These are phyloP conservation scores for Stephania japonica DNA, from an alignment of 164 flowering plant species.

Conservation along the genomic window DNA sequence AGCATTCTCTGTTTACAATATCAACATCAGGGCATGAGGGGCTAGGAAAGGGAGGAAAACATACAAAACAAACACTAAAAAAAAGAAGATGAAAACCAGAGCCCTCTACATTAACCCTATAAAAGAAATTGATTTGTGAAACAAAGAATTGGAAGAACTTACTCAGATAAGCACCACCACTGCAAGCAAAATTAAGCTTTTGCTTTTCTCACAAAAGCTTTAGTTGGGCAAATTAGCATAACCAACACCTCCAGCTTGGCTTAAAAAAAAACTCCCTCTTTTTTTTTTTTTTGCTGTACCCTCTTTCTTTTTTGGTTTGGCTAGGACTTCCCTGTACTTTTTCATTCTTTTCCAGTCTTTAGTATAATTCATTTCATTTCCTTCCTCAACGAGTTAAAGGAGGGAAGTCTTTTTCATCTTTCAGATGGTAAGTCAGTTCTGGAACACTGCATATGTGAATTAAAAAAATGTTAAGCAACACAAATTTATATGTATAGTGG, in stretches of 20 bases:
- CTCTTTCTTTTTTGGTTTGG: background rate
- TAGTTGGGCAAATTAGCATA: background rate
- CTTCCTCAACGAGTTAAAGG: slow-evolving; percentile 36
- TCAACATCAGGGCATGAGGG: background rate
- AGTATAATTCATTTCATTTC: background rate
- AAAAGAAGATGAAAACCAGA: background rate
- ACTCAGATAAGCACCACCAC: background rate
- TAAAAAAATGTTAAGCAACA: slow-evolving; percentile 8
- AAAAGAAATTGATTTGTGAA: background rate
- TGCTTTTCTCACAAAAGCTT: background rate
- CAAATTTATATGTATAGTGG: background rate
- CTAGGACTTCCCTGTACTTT: background rate
- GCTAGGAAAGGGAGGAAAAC: background rate
- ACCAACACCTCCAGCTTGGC: background rate
- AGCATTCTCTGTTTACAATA: background rate
- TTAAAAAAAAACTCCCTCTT: background rate
- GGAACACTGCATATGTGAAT: slow-evolving; percentile 35
- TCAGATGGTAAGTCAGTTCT: slow-evolving; percentile 37
- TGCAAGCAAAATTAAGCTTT: background rate
- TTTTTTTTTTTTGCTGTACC: background rate
- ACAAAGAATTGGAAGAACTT: background rate
- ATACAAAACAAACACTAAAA: background rate
- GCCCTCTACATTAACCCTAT: background rate
- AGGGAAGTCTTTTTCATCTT: slow-evolving; percentile 64
- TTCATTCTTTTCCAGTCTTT: background rate